These are phyloP conservation scores for Mrakia hoshinonis DNA, from an alignment of 768 basidiomycete species.

Conservation along the genomic window DNA sequence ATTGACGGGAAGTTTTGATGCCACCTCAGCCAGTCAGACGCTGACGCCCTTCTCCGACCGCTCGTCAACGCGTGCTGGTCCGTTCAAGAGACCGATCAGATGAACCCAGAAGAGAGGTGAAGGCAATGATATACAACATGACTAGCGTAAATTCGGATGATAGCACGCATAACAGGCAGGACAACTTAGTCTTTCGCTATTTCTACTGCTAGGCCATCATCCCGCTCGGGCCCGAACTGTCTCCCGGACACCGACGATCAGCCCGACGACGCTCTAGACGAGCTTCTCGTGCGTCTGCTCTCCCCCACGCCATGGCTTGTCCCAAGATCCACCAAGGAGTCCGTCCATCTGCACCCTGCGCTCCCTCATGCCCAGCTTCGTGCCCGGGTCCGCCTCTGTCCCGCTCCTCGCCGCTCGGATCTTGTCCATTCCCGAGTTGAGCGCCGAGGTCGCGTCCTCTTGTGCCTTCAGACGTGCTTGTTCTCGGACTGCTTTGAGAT, in stretches of 20 bases:
- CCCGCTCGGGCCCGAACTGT: too few relatives aligned
- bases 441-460: background rate
- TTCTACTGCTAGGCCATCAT: too few relatives aligned
- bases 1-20: too few relatives aligned
- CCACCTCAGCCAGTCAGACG: too few relatives aligned
- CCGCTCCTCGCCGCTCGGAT: background rate
- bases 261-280: background rate
- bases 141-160: too few relatives aligned
- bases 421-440: background rate
- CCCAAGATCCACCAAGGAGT: background rate
- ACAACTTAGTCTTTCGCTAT: too few relatives aligned
- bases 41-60: too few relatives aligned
- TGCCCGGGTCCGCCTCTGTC: background rate
- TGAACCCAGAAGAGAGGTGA: too few relatives aligned
- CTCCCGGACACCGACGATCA: background rate
- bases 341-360: background rate
- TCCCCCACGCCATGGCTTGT: background rate
- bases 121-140: too few relatives aligned
- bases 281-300: background rate
- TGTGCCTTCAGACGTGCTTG: background rate
- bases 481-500: background rate
- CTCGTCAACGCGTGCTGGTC: too few relatives aligned
- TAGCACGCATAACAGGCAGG: too few relatives aligned
- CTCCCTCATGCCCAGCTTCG: conserved; percentile 3
- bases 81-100: too few relatives aligned